Evolutionary conservation across 2,329 filamentous ascomycete genomes (phyloP).

Genomic region (Trichoderma atroviride): DNA sequence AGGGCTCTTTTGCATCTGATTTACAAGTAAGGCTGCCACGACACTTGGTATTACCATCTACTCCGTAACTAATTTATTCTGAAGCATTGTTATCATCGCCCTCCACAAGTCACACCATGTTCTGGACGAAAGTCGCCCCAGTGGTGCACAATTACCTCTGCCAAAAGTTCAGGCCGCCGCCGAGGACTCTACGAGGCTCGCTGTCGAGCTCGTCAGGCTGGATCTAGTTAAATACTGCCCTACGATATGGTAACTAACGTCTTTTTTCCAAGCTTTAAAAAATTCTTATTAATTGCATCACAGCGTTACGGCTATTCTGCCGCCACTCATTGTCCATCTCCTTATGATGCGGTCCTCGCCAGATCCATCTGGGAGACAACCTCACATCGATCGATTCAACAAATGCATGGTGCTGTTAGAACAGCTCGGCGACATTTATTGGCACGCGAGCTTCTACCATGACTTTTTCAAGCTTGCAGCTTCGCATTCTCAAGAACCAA

Average conservation of each 20-base stretch:
- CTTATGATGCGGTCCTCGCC: constrained; percentile 25
- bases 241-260: constrained; percentile 27
- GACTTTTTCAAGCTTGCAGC: constrained; percentile 30
- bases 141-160: constrained; percentile 8
- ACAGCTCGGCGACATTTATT: constrained; percentile 30
- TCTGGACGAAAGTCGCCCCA: constrained; percentile 12
- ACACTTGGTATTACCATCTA: background rate
- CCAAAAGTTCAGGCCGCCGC: constrained; percentile 27
- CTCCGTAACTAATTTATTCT: background rate
- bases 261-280: background rate
- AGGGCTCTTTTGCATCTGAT: constrained; percentile 23
- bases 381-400: constrained; percentile 23
- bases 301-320: constrained; percentile 30
- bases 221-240: constrained; percentile 30
- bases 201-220: constrained; percentile 25
- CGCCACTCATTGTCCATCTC: constrained; percentile 30
- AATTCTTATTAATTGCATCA: background rate
- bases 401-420: constrained; percentile 30
- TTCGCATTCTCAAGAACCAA: constrained; percentile 1
- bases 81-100: constrained; percentile 20
- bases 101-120: constrained; percentile 21
- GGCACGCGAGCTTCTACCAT: constrained; percentile 32
- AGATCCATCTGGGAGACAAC: background rate
- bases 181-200: constrained; percentile 28
- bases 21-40: constrained; percentile 19